Evolutionary conservation across 2,329 filamentous ascomycete species (phyloP).

Genomic region (Curvularia verruculosa): DNA sequence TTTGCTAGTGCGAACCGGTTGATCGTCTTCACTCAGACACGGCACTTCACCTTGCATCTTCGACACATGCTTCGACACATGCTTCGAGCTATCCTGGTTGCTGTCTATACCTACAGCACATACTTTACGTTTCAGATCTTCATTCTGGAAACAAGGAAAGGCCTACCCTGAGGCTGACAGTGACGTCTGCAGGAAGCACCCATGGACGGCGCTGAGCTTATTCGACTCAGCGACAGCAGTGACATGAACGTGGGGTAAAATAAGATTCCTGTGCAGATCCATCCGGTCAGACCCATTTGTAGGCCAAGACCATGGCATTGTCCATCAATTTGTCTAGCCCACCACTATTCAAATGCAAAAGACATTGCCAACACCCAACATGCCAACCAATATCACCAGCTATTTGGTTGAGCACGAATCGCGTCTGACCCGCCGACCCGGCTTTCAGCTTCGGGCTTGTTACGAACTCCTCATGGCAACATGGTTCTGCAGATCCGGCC

Average conservation of each 20-base stretch:
- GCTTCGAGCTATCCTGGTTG: background rate
- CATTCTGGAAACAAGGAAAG: background rate
- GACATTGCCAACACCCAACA: background rate
- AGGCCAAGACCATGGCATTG: background rate
- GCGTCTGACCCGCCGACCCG: conserved; percentile 10
- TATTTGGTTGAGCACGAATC: conserved; percentile 1
- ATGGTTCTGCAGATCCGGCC: conserved; percentile 3
- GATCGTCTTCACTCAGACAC: background rate
- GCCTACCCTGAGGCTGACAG: background rate
- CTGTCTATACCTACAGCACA: background rate
- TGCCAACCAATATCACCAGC: conserved; percentile 3
- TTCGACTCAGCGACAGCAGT: background rate
- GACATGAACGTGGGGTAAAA: conserved; percentile 1
- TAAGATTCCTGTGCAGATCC: background rate
- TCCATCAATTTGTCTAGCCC: background rate
- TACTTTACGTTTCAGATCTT: background rate
- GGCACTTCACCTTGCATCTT: background rate
- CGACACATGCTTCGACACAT: background rate
- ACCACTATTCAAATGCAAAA: background rate
- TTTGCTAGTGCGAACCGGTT: background rate
- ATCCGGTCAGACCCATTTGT: background rate
- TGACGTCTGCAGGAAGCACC: background rate
- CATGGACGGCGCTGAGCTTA: background rate
- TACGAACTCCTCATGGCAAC: background rate
- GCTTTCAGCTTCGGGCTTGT: conserved; percentile 4